phyloP scores from a whole-genome alignment of 345 rosid genomes.

The Dipteronia dyeriana region DNA sequence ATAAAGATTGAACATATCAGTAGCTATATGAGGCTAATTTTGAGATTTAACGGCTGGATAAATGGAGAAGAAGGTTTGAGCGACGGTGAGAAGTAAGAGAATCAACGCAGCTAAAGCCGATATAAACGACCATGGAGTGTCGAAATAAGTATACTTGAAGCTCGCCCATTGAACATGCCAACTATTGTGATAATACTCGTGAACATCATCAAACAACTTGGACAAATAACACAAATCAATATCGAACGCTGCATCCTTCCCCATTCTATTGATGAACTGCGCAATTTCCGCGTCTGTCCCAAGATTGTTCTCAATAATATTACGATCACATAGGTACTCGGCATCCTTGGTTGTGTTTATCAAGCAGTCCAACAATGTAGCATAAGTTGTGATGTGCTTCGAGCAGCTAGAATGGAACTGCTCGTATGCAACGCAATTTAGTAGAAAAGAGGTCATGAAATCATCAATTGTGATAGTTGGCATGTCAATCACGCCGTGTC shows the following conservation, averaged over 20 bases:
- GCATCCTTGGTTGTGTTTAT: slow-evolving; percentile 63
- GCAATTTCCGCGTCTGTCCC: slow-evolving; percentile 76
- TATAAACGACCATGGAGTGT: slow-evolving; percentile 79
- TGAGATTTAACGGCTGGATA: neutral
- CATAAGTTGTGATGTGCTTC: slow-evolving; percentile 71
- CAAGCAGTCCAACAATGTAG: slow-evolving; percentile 64
- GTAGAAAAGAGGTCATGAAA: slow-evolving; percentile 62
- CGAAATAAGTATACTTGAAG: slow-evolving; percentile 69
- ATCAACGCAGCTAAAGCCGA: slow-evolving; percentile 74
- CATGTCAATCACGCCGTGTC: slow-evolving; percentile 62
- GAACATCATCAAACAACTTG: slow-evolving; percentile 50
- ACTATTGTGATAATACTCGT: slow-evolving; percentile 49
- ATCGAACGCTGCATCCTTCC: slow-evolving; percentile 78
- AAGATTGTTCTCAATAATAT: slow-evolving; percentile 65
- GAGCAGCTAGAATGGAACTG: slow-evolving; percentile 62
- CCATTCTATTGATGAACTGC: slow-evolving; percentile 52
- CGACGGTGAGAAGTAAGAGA: slow-evolving; percentile 56
- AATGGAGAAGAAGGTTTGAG: slow-evolving; percentile 55
- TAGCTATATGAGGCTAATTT: neutral
- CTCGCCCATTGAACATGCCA: slow-evolving; percentile 67
- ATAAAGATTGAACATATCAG: neutral
- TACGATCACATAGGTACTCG: slow-evolving; percentile 55
- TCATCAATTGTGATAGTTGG: slow-evolving; percentile 72
- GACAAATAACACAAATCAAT: slow-evolving; percentile 52
- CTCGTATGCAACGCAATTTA: slow-evolving; percentile 79